These are phyloP conservation scores for Claviceps monticola DNA, from an alignment of 2,329 filamentous ascomycete genomes.

Conservation along the genomic window DNA sequence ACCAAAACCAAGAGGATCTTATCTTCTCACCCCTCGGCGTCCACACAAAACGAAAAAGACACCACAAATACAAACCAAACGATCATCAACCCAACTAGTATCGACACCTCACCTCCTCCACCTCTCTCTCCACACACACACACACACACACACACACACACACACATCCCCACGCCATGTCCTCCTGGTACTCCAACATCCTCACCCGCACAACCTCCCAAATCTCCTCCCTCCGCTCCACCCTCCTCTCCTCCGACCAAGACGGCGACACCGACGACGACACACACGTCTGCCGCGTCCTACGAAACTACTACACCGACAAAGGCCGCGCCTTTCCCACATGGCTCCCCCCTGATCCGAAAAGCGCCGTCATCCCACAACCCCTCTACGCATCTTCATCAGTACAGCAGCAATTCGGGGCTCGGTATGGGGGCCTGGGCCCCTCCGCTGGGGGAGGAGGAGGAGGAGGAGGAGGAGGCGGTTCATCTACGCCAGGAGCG, in stretches of 20 bases:
- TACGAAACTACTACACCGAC: conserved; percentile 85
- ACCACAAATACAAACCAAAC: neutral
- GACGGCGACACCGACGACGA: conserved; percentile 74
- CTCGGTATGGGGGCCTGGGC: conserved; percentile 38
- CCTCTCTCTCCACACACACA: neutral
- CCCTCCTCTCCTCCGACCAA: conserved; percentile 51
- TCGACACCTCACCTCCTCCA: neutral
- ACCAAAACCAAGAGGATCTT: too few species aligned
- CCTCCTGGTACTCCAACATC: conserved; percentile 70
- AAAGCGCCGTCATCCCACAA: conserved; percentile 29
- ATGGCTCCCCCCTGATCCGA: conserved; percentile 89
- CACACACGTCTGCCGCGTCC: conserved; percentile 84
- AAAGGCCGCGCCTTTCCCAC: conserved; percentile 67
- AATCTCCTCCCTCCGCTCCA: conserved; percentile 51
- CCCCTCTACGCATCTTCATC: conserved; percentile 33
- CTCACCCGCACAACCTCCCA: conserved; percentile 51
- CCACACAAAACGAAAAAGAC: too few species aligned
- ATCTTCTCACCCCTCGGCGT: too few species aligned
- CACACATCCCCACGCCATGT: conserved; percentile 34
- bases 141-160: too few species aligned
- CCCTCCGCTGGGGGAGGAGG: conserved; percentile 9
- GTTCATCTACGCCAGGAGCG: neutral
- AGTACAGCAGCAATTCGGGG: conserved; percentile 29
- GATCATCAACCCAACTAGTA: neutral
- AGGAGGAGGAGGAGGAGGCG: too few species aligned